Evolutionary conservation across 345 rosid species (phyloP).

Genomic region (Eucalyptus curtisii): DNA sequence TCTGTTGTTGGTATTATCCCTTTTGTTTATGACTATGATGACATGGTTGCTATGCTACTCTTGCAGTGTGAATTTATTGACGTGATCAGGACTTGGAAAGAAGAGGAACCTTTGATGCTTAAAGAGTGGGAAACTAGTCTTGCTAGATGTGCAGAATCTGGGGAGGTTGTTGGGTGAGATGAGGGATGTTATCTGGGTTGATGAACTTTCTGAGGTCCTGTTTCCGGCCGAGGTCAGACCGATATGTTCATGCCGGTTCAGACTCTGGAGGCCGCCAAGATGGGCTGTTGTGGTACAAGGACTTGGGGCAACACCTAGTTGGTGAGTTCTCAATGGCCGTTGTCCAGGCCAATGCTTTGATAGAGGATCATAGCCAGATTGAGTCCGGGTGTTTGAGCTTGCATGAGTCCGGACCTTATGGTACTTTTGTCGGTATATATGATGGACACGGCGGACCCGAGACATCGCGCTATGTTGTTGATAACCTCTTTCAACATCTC

Average conservation of each 20-base stretch:
- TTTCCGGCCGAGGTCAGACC: conserved; percentile 24
- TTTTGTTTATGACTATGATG: neutral
- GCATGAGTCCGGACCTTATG: conserved; percentile 29
- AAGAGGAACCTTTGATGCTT: neutral
- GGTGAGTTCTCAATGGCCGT: conserved; percentile 52
- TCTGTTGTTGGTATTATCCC: neutral
- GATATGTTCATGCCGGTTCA: conserved; percentile 14
- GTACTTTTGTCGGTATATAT: conserved; percentile 41
- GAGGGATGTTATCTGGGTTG: conserved; percentile 58
- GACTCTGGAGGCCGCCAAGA: conserved; percentile 34
- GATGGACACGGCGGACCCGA: conserved; percentile 52
- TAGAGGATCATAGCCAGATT: conserved; percentile 47
- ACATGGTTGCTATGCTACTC: neutral
- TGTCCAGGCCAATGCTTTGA: conserved; percentile 38
- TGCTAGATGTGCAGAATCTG: neutral
- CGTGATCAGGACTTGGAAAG: neutral
- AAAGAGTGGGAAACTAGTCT: neutral
- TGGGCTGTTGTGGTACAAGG: conserved; percentile 45
- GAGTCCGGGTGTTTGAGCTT: conserved; percentile 39
- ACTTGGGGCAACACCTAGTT: conserved; percentile 28
- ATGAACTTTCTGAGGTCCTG: conserved; percentile 39
- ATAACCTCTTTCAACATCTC: conserved; percentile 36
- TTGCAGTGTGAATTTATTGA: neutral
- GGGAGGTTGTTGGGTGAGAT: conserved; percentile 18
- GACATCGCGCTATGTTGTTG: conserved; percentile 25